These are phyloP conservation scores for Pilasporangium apinafurcum DNA, from an alignment of 352 stramenopile species.

Conservation along the genomic window DNA sequence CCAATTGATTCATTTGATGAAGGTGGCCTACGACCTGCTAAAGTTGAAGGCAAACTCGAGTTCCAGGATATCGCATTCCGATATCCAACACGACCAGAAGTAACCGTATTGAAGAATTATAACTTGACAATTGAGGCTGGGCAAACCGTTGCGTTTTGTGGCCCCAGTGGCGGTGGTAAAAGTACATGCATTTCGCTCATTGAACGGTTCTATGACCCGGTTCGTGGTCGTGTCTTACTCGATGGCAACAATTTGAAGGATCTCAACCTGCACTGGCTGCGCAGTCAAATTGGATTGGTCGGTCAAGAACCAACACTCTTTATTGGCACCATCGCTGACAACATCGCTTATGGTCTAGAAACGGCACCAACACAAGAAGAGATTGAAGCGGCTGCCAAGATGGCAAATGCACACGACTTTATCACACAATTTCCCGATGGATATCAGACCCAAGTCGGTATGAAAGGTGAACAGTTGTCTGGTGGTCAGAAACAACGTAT, in stretches of 20 bases:
- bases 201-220: constrained; percentile 78
- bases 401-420: constrained; percentile 32
- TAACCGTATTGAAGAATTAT: constrained; percentile 6
- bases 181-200: constrained; percentile 43
- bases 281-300: constrained; percentile 35
- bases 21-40: not conserved
- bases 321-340: constrained; percentile 62
- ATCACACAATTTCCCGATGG: constrained; percentile 27
- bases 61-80: constrained; percentile 5
- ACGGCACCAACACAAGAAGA: constrained; percentile 55
- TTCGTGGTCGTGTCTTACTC: constrained; percentile 45
- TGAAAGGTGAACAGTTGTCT: constrained; percentile 21
- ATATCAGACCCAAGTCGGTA: constrained; percentile 26
- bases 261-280: constrained; percentile 47
- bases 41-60: constrained; percentile 2
- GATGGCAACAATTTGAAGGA: constrained; percentile 52
- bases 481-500: constrained; percentile 43
- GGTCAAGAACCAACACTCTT: constrained; percentile 77
- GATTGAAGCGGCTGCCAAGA: constrained; percentile 62
- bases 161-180: constrained; percentile 9
- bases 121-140: constrained; percentile 8
- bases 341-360: constrained; percentile 63
- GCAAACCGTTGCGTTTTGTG: constrained; percentile 9
- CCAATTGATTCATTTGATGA: constrained; percentile 8
- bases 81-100: constrained; percentile 6